Conservation (phyloP, 495 filamentous ascomycete species). For the Hypoxylon trugodes region DNA sequence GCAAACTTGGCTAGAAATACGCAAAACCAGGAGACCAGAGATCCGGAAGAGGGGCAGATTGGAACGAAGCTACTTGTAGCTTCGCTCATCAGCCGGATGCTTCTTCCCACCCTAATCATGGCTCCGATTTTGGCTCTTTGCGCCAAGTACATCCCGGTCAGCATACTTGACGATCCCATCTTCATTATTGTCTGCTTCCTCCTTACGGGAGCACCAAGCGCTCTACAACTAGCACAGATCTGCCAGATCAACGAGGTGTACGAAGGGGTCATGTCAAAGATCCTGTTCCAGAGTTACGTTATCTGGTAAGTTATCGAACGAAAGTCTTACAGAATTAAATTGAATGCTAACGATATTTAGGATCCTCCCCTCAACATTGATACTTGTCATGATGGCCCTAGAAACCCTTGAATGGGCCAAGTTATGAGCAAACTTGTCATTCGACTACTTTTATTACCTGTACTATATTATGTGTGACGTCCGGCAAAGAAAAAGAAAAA, state of each 20-base stretch:
- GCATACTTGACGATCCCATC: slow-evolving; percentile 96
- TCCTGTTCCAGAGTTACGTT: slow-evolving; percentile 97
- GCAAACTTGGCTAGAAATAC: slow-evolving; percentile 90
- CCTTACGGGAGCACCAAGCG: slow-evolving; percentile 91
- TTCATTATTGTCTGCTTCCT: slow-evolving; percentile 98
- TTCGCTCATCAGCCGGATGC: slow-evolving; percentile 86
- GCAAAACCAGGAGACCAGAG: slow-evolving; percentile 62
- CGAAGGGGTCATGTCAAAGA: slow-evolving; percentile 88
- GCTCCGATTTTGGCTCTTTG: slow-evolving; percentile 88
- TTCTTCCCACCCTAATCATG: slow-evolving; percentile 92
- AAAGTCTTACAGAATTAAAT: background rate
- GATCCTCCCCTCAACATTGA: slow-evolving; percentile 92
- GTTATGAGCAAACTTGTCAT: background rate
- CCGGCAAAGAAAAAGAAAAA: slow-evolving; percentile 10
- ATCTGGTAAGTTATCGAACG: slow-evolving; percentile 81
- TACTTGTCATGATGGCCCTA: slow-evolving; percentile 89
- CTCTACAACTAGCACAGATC: slow-evolving; percentile 94
- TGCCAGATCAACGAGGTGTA: slow-evolving; percentile 98
- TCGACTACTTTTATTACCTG: slow-evolving; percentile 21
- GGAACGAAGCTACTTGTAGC: slow-evolving; percentile 84
- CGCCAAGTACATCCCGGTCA: slow-evolving; percentile 91
- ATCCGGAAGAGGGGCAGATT: slow-evolving; percentile 70
- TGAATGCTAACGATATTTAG: slow-evolving; percentile 52
- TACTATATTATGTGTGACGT: slow-evolving; percentile 29
- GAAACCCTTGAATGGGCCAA: slow-evolving; percentile 92